Conservation (phyloP, 108 stramenopile genomes). For the Skeletonema marinoi region DNA sequence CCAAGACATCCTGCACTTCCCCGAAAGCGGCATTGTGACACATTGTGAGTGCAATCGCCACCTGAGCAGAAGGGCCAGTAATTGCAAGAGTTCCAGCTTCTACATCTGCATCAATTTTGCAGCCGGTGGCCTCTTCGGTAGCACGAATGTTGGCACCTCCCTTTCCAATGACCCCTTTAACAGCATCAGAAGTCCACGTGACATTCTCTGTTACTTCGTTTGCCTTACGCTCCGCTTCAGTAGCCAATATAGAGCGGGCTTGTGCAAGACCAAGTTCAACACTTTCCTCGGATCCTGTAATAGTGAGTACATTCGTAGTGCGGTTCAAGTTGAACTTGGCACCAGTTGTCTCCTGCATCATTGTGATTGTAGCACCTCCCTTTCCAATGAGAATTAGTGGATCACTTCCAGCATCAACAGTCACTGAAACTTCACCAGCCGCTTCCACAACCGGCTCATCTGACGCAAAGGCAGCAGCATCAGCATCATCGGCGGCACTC, state of each 20-base stretch:
- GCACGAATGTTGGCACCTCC: slow-evolving; percentile 50
- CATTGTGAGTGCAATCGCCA: slow-evolving; percentile 37
- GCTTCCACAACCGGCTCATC: slow-evolving; percentile 25
- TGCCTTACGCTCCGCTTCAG: slow-evolving; percentile 42
- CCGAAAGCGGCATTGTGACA: slow-evolving; percentile 58
- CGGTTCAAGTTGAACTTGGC: slow-evolving; percentile 50
- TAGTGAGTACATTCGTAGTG: slow-evolving; percentile 30
- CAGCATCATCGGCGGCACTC: slow-evolving; percentile 21
- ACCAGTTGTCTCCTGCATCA: slow-evolving; percentile 34
- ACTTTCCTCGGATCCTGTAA: slow-evolving; percentile 39
- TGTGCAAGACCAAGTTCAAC: slow-evolving; percentile 40
- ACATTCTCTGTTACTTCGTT: slow-evolving; percentile 36
- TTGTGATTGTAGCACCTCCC: slow-evolving; percentile 52
- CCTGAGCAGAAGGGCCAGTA: slow-evolving; percentile 29
- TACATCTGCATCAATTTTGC: slow-evolving; percentile 50
- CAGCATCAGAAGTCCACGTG: slow-evolving; percentile 43
- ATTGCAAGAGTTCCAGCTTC: slow-evolving; percentile 46
- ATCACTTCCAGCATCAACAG: slow-evolving; percentile 33
- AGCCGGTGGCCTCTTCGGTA: slow-evolving; percentile 43
- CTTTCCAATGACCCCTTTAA: slow-evolving; percentile 57
- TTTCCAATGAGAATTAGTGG: slow-evolving; percentile 50
- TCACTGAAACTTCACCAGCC: slow-evolving; percentile 30
- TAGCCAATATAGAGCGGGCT: slow-evolving; percentile 40
- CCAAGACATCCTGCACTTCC: slow-evolving; percentile 42
- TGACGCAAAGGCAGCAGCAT: neutral